A percentile compares a stretch with the other conserved stretches of the same genome.
Conservation (phyloP, 768 basidiomycete species). For the Kockovaella imperatae region DNA sequence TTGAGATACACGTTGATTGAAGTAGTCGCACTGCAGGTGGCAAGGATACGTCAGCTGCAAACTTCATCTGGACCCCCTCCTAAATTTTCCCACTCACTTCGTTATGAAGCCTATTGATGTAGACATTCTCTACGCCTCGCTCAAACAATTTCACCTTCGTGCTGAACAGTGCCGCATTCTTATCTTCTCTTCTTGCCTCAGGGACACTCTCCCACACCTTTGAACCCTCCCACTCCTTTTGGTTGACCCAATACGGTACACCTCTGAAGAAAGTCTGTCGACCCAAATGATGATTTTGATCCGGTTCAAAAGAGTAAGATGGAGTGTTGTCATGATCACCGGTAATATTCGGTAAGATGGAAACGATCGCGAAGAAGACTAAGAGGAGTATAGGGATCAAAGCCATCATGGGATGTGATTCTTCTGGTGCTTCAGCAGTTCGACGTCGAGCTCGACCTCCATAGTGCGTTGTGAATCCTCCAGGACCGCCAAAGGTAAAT, state of each 20-base stretch:
- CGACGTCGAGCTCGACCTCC: constrained; percentile 44
- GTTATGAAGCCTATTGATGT: constrained; percentile 61
- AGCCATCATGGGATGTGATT: constrained; percentile 52
- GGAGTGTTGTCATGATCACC: constrained; percentile 67
- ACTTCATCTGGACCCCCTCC: neutral
- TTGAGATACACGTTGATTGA: constrained; percentile 60
- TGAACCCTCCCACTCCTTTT: constrained; percentile 65
- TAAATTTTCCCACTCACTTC: constrained; percentile 33
- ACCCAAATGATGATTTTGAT: constrained; percentile 54
- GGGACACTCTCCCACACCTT: constrained; percentile 55
- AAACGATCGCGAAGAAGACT: constrained; percentile 73
- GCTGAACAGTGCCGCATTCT: constrained; percentile 38
- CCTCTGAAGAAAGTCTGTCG: constrained; percentile 63
- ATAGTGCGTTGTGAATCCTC: constrained; percentile 68
- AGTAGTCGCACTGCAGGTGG: constrained; percentile 57
- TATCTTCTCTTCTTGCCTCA: constrained; percentile 19
- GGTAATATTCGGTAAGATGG: constrained; percentile 65
- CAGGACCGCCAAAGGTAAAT: constrained; percentile 69
- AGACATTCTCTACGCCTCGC: constrained; percentile 63
- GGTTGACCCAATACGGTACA: constrained; percentile 77
- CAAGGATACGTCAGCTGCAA: neutral
- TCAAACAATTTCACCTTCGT: constrained; percentile 60
- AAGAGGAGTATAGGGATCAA: constrained; percentile 76
- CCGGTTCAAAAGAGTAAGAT: constrained; percentile 60
- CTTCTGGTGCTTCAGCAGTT: constrained; percentile 43